These are phyloP conservation scores for Eutrema salsugineum DNA, from an alignment of 441 rosid genomes.

Conservation along the genomic window DNA sequence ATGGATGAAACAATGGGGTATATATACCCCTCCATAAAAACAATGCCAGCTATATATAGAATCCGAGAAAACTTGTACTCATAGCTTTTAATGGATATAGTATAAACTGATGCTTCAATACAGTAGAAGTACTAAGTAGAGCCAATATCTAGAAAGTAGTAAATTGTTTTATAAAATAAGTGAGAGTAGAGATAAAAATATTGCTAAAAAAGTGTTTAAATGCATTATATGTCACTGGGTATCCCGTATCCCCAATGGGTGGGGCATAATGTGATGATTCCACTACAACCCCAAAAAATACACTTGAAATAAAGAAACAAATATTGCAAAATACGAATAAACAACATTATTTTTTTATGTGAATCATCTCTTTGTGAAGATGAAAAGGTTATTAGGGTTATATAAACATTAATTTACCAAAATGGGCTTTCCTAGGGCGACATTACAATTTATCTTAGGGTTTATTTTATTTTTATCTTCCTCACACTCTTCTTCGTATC, in stretches of 20 bases:
- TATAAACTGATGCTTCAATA: not conserved
- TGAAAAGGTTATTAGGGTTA: not conserved
- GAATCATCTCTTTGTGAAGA: not conserved
- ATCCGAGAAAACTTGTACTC: not conserved
- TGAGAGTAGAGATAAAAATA: not conserved
- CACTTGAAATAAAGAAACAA: not conserved
- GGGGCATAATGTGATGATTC: conserved; percentile 15
- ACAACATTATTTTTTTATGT: not conserved
- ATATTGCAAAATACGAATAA: not conserved
- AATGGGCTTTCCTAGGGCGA: conserved; percentile 1
- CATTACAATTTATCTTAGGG: not conserved
- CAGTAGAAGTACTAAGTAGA: not conserved
- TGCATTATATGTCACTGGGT: not conserved
- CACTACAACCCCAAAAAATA: not conserved
- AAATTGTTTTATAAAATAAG: not conserved
- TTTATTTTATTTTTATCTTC: not conserved
- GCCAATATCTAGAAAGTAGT: not conserved
- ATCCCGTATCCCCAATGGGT: not conserved
- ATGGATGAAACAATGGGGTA: not conserved
- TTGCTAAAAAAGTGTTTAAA: not conserved
- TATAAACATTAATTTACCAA: not conserved
- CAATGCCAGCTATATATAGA: not conserved
- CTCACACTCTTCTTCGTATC: not conserved
- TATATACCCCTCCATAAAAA: no score
- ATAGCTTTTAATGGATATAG: not conserved